Evolutionary conservation across 495 filamentous ascomycete species (phyloP).

Genomic region (Neurospora intermedia): DNA sequence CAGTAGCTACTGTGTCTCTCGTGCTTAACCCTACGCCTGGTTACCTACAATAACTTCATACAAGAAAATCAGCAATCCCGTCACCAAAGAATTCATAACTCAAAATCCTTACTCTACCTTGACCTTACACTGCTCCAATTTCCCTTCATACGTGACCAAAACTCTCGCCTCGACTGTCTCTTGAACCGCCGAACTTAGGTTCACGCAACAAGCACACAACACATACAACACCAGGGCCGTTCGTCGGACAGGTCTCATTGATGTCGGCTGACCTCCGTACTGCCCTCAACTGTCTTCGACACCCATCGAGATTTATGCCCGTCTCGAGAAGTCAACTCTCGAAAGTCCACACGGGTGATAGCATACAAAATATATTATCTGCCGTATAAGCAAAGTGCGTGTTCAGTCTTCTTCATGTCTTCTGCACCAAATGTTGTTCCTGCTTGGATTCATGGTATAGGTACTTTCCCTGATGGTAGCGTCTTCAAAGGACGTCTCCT

Average conservation of each 20-base stretch:
- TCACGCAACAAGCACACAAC: background rate
- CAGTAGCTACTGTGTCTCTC: background rate
- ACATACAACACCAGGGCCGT: conserved; percentile 8
- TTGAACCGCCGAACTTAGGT: background rate
- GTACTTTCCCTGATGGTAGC: background rate
- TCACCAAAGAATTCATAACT: background rate
- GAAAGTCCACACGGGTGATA: conserved; percentile 60
- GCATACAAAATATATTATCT: conserved; percentile 39
- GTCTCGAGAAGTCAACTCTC: conserved; percentile 64
- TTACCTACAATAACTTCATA: background rate
- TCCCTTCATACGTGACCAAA: background rate
- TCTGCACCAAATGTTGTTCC: background rate
- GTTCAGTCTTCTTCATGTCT: conserved; percentile 1
- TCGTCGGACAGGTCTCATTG: conserved; percentile 39
- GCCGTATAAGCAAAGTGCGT: conserved; percentile 27
- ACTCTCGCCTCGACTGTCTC: background rate
- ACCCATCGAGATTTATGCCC: conserved; percentile 59
- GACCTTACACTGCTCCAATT: background rate
- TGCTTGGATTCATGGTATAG: background rate
- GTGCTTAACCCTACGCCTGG: background rate
- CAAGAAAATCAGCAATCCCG: too few species aligned
- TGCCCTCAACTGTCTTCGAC: conserved; percentile 56
- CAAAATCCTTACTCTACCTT: background rate
- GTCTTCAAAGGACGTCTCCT: background rate
- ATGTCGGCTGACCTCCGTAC: conserved; percentile 70